These are phyloP conservation scores for Barbatosphaeria neglecta DNA, from an alignment of 495 filamentous ascomycete species.

Conservation along the genomic window DNA sequence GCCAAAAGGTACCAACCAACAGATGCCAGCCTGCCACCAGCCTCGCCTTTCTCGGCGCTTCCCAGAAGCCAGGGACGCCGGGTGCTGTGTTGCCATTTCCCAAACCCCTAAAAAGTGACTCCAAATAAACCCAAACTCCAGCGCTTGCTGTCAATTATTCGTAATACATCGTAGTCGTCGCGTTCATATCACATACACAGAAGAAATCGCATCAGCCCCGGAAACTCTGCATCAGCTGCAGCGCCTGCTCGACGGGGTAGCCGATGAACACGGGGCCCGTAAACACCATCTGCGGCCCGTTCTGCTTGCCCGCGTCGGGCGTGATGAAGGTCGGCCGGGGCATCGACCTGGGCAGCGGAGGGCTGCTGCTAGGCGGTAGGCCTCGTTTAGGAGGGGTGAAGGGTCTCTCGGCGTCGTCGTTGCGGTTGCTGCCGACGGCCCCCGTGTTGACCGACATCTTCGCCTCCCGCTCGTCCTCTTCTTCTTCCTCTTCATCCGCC, in stretches of 20 bases:
- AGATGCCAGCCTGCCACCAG: background rate
- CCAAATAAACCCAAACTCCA: background rate
- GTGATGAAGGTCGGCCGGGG: constrained; percentile 31
- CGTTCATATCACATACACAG: background rate
- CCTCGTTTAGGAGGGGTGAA: constrained; percentile 9
- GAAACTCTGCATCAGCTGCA: constrained; percentile 53
- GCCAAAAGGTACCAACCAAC: background rate
- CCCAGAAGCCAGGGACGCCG: background rate
- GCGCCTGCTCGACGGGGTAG: constrained; percentile 68
- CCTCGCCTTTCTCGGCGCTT: background rate
- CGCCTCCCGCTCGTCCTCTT: constrained; percentile 9
- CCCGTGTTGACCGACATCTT: too few relatives aligned
- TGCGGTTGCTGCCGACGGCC: too few relatives aligned
- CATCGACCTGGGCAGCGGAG: background rate
- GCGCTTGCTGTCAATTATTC: background rate
- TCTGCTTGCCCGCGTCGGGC: constrained; percentile 9
- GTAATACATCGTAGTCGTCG: background rate
- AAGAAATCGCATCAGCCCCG: constrained; percentile 6
- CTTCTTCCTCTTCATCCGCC: constrained; percentile 10
- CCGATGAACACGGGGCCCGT: constrained; percentile 86
- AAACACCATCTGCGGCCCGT: constrained; percentile 51
- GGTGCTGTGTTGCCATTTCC: too few relatives aligned
- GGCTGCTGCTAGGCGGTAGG: constrained; percentile 1
- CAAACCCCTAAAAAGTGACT: background rate
- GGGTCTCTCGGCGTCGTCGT: constrained; percentile 11